phyloP scores from a whole-genome alignment of 257 asterid genomes.

The Nicotiana obtusifolia region DNA sequence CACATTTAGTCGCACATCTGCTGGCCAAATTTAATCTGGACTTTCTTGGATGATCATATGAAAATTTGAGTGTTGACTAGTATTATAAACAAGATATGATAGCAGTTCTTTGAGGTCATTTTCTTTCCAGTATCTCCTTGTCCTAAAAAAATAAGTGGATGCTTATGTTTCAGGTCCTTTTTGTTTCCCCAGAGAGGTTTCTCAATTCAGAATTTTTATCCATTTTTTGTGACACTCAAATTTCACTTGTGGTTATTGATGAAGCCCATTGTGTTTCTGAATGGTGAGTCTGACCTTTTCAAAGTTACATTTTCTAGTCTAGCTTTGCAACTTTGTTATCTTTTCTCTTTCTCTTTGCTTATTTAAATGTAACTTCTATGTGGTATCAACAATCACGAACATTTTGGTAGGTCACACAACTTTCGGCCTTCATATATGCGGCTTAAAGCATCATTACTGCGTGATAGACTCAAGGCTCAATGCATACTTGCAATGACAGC shows the following conservation, averaged over 20 bases:
- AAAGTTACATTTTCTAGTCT: neutral
- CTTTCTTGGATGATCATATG: neutral
- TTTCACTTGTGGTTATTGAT: slow-evolving; percentile 88
- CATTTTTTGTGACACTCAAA: slow-evolving; percentile 37
- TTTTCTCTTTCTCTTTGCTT: neutral
- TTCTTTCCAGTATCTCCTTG: neutral
- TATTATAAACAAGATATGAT: neutral
- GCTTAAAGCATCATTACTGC: slow-evolving; percentile 80
- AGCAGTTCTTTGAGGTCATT: neutral
- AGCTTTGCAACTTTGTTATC: neutral
- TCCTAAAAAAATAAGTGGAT: slow-evolving; percentile 1
- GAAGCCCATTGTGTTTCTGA: slow-evolving; percentile 99
- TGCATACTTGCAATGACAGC: slow-evolving; percentile 98
- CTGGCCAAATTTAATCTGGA: neutral
- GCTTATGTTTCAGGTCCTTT: slow-evolving; percentile 68
- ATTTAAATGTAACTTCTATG: neutral
- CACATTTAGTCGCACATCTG: neutral
- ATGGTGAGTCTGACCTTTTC: slow-evolving; percentile 55
- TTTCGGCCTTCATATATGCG: slow-evolving; percentile 99
- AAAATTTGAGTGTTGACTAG: neutral
- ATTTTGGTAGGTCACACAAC: slow-evolving; percentile 87
- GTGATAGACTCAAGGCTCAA: slow-evolving; percentile 60
- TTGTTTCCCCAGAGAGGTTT: slow-evolving; percentile 97
- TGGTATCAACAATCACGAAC: slow-evolving; percentile 5
- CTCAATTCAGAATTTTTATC: slow-evolving; percentile 70